A percentile compares a stretch with the other conserved stretches of the same genome.
These are phyloP conservation scores for Anisodus acutangulus DNA, from an alignment of 257 asterid species.

Conservation along the genomic window DNA sequence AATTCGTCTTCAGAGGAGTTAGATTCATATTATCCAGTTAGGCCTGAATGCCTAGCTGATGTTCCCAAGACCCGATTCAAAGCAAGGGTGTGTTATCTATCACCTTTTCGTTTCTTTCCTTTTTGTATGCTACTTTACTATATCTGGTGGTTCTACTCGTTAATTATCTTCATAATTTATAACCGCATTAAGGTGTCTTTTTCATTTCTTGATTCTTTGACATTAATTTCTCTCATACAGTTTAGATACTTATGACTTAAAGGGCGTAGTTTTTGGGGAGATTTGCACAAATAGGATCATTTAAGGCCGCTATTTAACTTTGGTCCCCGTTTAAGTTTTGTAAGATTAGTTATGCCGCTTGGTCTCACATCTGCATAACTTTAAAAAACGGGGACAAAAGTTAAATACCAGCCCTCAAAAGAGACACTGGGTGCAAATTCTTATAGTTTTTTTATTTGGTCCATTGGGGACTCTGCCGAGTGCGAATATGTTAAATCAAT, in stretches of 20 bases:
- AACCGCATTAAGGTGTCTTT: not conserved
- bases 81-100: slow-evolving; percentile 63
- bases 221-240: not conserved
- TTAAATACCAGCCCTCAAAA: slow-evolving; percentile 3
- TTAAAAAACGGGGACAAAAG: not conserved
- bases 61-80: slow-evolving; percentile 85
- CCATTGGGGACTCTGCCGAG: not conserved
- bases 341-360: not conserved
- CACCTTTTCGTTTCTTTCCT: not conserved
- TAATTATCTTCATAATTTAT: not conserved
- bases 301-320: not conserved
- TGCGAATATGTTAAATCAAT: not conserved
- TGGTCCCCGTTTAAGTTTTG: not conserved
- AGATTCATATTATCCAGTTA: slow-evolving; percentile 77
- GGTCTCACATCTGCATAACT: not conserved
- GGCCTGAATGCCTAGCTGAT: slow-evolving; percentile 81
- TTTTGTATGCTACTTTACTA: not conserved
- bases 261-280: not conserved
- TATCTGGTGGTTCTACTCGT: not conserved
- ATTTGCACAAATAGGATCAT: not conserved
- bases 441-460: not conserved
- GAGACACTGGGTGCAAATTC: slow-evolving; percentile 7
- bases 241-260: not conserved
- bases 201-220: not conserved
- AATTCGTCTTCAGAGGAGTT: slow-evolving; percentile 63